Evolutionary conservation across 371 early-diverging fungal species (phyloP).

Genomic region (Actinomucor elegans): DNA sequence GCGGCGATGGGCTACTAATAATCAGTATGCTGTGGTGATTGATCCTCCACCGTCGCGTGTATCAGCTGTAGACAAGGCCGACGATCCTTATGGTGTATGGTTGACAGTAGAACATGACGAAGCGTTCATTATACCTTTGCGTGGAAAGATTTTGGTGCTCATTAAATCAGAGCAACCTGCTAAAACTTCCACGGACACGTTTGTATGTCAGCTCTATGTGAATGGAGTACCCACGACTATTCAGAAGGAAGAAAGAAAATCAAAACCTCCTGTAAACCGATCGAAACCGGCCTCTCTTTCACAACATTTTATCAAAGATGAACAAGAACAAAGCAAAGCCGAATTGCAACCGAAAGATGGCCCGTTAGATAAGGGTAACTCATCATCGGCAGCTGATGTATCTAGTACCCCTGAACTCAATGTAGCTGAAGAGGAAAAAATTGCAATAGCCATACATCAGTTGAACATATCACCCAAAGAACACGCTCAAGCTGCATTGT

Average conservation of each 20-base stretch:
- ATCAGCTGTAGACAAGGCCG: constrained; percentile 27
- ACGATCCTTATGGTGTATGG: constrained; percentile 53
- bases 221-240: constrained; percentile 24
- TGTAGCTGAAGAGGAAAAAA: constrained; percentile 1
- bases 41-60: constrained; percentile 61
- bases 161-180: constrained; percentile 33
- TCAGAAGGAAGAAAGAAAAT: neutral
- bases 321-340: neutral
- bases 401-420: neutral
- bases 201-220: constrained; percentile 9
- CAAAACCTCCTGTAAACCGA: neutral
- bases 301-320: neutral
- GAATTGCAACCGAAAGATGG: neutral
- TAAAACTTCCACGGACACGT: neutral
- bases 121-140: constrained; percentile 51
- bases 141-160: constrained; percentile 53
- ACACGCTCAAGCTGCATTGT: constrained; percentile 31
- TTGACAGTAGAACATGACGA: constrained; percentile 53
- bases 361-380: neutral
- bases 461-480: constrained; percentile 24
- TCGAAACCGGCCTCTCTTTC: neutral
- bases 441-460: constrained; percentile 1
- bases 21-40: constrained; percentile 45
- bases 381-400: neutral
- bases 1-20: constrained; percentile 40